Base-by-base conservation (phyloP, 257 asterid genomes). In the Apocynum venetum region DNA sequence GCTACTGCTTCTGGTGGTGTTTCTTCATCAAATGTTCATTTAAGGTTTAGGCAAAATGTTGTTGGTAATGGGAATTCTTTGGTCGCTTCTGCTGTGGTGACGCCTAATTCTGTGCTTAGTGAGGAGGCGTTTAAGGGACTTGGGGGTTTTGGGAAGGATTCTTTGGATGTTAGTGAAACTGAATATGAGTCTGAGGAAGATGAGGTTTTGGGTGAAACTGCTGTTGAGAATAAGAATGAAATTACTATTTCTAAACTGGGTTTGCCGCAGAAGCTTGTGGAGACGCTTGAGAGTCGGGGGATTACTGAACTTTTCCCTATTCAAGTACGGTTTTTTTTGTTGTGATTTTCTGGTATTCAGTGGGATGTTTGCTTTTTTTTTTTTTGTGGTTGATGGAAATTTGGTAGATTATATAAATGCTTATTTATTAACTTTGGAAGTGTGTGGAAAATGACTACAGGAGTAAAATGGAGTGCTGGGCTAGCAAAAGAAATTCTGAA, bases 71-170 rank as follows among this genome's bases (percentile, higher is more conserved):
- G 82, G 76, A 78, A 60, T 48, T 78, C 91, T 1, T 81, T 88
- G 76, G 87, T 87, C 53, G 82, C 91, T 61, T 90, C 95, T 3
- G 96, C 97, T 13, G 86, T 93, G 15, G 87, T 80, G 40, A 88
- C 95, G 8, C 91, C 95, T 1, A 91, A 91, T 81, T 91, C 97
- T 72, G 83, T 91, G 56, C 82, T 93, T 77, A 91, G 97, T 77
- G 98, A 93, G 82, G 93, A 90, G 73, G 97, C 98, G 14, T 90
- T 93, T 69, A 93, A 90, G 85, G 96, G 96, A 6, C 83, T 93
- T 68, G 92, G 88, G n/a, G 90, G 83, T 4, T 90, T 92, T 46
- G 91, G 84, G 12, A 84, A 85, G 77, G 90, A 74, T 25, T 79
- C 81, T 72, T 73, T 84, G 71, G 88, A 83, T 63, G 91, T 73